Evolutionary conservation across 139 green algal genomes (phyloP).

Genomic region (Chlorella sp.): DNA sequence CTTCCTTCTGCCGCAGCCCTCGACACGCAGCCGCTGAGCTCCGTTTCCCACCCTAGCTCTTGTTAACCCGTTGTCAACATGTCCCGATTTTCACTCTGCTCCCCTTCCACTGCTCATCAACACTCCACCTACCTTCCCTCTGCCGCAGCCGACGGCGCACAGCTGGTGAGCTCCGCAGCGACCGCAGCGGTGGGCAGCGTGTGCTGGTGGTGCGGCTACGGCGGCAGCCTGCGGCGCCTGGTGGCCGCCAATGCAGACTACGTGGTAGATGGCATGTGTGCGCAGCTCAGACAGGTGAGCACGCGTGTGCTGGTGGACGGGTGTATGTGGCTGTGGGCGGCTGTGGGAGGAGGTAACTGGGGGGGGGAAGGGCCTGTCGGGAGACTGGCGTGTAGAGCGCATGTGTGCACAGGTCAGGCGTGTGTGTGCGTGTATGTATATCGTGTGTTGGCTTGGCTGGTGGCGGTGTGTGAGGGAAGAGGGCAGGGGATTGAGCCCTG

Average conservation of each 20-base stretch:
- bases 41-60: no score
- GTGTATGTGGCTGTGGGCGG: not conserved
- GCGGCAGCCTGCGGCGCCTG: slow-evolving; percentile 55
- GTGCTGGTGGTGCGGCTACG: slow-evolving; percentile 63
- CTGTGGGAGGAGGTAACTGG: not conserved
- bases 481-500: no score
- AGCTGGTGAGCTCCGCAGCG: slow-evolving; percentile 63
- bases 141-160: slow-evolving; percentile 51
- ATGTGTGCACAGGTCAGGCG: no score
- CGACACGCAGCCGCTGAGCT: no score
- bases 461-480: no score
- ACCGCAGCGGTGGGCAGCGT: slow-evolving; percentile 53
- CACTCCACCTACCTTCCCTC: not conserved
- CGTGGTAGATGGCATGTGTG: slow-evolving; percentile 80
- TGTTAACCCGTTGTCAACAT: no score
- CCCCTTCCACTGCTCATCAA: not conserved
- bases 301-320: not conserved
- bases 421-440: no score
- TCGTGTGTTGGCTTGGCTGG: not conserved
- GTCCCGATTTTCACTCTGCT: not conserved
- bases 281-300: slow-evolving; percentile 62
- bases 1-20: no score
- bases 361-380: not conserved
- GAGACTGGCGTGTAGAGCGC: no score
- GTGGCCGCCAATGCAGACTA: slow-evolving; percentile 81